Base-by-base conservation (phyloP, 441 rosid genomes). In the Pelargonium fulgidum region DNA sequence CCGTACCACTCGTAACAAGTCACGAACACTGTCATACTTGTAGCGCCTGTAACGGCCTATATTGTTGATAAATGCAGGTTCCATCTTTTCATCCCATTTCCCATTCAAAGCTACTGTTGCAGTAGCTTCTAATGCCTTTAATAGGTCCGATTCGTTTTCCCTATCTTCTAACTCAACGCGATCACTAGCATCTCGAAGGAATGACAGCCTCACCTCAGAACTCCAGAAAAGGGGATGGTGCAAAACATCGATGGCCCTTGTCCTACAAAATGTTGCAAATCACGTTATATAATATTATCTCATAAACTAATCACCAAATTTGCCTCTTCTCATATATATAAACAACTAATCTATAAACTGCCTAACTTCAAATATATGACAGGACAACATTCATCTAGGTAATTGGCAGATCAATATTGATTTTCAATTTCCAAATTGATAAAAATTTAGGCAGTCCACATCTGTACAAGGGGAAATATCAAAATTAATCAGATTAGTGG, bases 41-140 rank as follows among this genome's bases (percentile, higher is more conserved):
- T 91, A 93, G 29, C 90, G 87, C 80, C 99, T 86, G 74, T 85
- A 86, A 7, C 85, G 88, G 11, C 97, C 97, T 22, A 91, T 87
- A 71, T 91, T 87, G 74, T 81, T 81, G 20, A 93, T 69, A 78
- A 91, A 88, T 41, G 81, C 79, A 8, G 85, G 68, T 72, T 94
- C 96, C 84, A 94, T 56, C 75, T 88, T 90, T 68, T 90, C 97
- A 72, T 91, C 94, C 97, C 96, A 91, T 64, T 87, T 80, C 52
- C 94, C 99, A 67, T 82, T 82, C 68, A 90, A 45, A 19, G 96
- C 89, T 64, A 76, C 70, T 3, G 86, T n/a, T 58, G 89, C 91
- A 68, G 76, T 75, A 73, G 78, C 84, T 80, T 94, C 97, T 72
- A 94, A 75, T 65, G 87, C 91, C 20, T 76, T 76, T 72, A 94